These are phyloP conservation scores for Perkinsus olseni DNA, from an alignment of 169 alveolate species.

Conservation along the genomic window DNA sequence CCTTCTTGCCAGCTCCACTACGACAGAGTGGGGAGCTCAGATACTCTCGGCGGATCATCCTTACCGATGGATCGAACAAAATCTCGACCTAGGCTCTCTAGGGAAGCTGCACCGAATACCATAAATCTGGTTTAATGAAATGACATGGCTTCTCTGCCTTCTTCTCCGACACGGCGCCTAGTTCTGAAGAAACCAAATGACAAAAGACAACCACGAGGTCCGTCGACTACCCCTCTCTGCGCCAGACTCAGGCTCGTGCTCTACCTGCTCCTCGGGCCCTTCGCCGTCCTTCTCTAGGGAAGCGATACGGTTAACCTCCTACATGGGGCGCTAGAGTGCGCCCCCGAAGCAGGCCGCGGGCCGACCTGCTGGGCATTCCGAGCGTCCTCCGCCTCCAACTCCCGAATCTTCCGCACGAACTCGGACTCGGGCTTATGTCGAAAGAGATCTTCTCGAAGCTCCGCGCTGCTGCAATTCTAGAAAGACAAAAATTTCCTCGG, in stretches of 20 bases:
- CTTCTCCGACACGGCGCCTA: too few relatives aligned
- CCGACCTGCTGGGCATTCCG: background rate
- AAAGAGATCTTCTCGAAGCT: background rate
- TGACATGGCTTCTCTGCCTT: background rate
- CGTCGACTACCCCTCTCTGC: too few relatives aligned
- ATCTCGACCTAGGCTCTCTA: background rate
- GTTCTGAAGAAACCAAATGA: too few relatives aligned
- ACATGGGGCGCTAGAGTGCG: too few relatives aligned
- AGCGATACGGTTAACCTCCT: too few relatives aligned
- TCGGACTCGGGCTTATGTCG: background rate
- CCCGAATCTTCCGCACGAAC: background rate
- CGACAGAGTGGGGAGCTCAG: background rate
- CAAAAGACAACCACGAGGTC: too few relatives aligned
- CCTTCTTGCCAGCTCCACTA: background rate
- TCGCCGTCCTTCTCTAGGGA: too few relatives aligned
- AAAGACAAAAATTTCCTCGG: background rate
- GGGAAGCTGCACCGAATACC: background rate
- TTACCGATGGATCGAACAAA: background rate
- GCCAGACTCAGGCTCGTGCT: too few relatives aligned
- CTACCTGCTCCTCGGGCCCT: background rate
- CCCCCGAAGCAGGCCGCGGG: too few relatives aligned
- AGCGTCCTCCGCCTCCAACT: background rate
- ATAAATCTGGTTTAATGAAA: background rate
- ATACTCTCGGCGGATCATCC: background rate
- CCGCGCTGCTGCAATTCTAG: background rate